Base-by-base conservation (phyloP, 768 basidiomycete genomes). In the Pleurotus platypus region DNA sequence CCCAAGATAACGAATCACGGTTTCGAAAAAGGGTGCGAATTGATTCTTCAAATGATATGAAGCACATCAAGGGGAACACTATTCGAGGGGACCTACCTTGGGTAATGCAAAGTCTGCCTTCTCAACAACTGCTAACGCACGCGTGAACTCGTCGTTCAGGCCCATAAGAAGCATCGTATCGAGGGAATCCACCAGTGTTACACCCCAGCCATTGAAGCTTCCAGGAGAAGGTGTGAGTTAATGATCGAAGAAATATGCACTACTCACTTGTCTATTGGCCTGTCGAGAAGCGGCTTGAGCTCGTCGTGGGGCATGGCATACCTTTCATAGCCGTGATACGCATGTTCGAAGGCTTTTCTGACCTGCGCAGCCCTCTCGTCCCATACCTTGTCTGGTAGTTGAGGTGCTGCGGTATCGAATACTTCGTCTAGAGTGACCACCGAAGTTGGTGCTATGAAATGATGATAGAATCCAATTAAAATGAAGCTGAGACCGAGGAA, bases 111-210 rank as follows among this genome's bases (percentile, higher is more conserved):
- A 56, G 16, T 16, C 40, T 3, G 43, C 26, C 5, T 16, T 47
- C 16, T 74, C 66, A 5, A 89, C 70, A 18, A 81, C 75, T 13
- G 79, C 74, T 2, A 92, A 64, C 0, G 88, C 89, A 4, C 85
- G 77, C 9, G 71, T 57, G 64, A 87, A 95, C 66, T 95, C 89
- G 2, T 83, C 79, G 8, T 84, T 65, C 4, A 94, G 74, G 11
- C 78, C 89, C 84, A 96, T 87, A 24, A 98, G 73, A 38, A 89
- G 74, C 78, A 97, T 86, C 0, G 92, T 92, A 64, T 95, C 93
- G 4, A 97, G 76, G 4, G 91, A 83, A 64, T 97, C 94, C 49
- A 92, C 79, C 46, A 83, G 76, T 4, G 89, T 87, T 1, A 89
- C 78, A 20, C 86, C 86, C 90, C 90, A 92, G 5, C 87, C 87